A percentile compares a stretch with the other conserved stretches of the same genome.
These are phyloP conservation scores for Russula olivacea DNA, from an alignment of 768 basidiomycete genomes.

Conservation along the genomic window DNA sequence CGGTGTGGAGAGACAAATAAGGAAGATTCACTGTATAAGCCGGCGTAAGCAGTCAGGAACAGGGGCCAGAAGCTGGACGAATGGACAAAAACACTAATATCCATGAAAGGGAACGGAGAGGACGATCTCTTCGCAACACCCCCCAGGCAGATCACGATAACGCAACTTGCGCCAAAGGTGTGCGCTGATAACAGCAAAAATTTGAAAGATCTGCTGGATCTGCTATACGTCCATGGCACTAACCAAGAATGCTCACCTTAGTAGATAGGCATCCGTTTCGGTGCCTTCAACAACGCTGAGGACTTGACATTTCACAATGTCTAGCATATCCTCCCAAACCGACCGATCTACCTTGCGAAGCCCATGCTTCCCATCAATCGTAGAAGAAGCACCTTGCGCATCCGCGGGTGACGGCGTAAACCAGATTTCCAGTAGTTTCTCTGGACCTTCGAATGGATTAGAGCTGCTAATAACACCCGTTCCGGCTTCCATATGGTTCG, in stretches of 20 bases:
- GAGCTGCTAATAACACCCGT: background rate
- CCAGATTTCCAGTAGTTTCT: constrained; percentile 97
- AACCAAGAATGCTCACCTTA: constrained; percentile 57
- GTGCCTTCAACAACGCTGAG: constrained; percentile 82
- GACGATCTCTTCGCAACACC: background rate
- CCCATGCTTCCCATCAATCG: constrained; percentile 49
- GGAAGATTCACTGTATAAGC: constrained; percentile 80
- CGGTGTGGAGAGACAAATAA: constrained; percentile 93
- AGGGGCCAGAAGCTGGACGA: constrained; percentile 3
- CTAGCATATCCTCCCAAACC: constrained; percentile 96
- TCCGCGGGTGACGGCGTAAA: constrained; percentile 73
- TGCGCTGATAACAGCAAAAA: background rate
- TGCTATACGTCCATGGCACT: background rate
- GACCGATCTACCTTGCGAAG: constrained; percentile 67
- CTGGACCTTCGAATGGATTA: constrained; percentile 84
- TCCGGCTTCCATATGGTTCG: constrained; percentile 10
- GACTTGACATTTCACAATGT: constrained; percentile 94
- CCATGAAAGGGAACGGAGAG: constrained; percentile 14
- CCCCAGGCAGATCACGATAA: background rate
- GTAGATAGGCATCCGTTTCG: constrained; percentile 92
- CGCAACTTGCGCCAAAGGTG: background rate
- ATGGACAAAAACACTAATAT: constrained; percentile 1
- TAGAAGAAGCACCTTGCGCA: constrained; percentile 42
- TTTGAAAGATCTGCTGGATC: background rate
- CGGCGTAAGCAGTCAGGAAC: constrained; percentile 22